Conservation (phyloP, 441 rosid species). For the Adansonia gregorii region DNA sequence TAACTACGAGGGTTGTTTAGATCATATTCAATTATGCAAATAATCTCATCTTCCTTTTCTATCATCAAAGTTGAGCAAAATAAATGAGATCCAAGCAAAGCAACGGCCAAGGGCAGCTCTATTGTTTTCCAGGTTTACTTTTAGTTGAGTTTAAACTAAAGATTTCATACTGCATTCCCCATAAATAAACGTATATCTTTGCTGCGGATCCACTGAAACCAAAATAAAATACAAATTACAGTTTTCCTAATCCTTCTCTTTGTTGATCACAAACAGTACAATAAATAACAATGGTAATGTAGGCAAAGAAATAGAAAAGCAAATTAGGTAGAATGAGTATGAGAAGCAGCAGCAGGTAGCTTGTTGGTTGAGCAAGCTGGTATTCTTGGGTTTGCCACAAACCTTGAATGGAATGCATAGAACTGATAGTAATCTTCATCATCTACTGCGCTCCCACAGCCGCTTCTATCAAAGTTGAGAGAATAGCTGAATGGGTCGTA, state of each 20-base stretch:
- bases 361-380: conserved; percentile 9
- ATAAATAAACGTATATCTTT: neutral
- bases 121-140: neutral
- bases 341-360: neutral
- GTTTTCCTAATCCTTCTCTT: neutral
- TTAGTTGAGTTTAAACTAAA: neutral
- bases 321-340: neutral
- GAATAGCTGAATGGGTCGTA: conserved; percentile 82
- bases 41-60: neutral
- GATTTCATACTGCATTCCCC: neutral
- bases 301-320: neutral
- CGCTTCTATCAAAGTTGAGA: conserved; percentile 62
- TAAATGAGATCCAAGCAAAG: neutral
- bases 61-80: neutral
- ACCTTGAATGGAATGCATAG: conserved; percentile 70
- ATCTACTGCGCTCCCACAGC: conserved; percentile 29
- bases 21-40: neutral
- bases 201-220: neutral
- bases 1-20: neutral
- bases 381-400: conserved; percentile 41
- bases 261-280: neutral
- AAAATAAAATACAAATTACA: neutral
- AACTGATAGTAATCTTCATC: conserved; percentile 59
- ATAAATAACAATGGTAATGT: neutral
- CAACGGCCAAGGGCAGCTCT: neutral